Base-by-base conservation (phyloP, 331 rosid genomes). In the Ulmus americana region DNA sequence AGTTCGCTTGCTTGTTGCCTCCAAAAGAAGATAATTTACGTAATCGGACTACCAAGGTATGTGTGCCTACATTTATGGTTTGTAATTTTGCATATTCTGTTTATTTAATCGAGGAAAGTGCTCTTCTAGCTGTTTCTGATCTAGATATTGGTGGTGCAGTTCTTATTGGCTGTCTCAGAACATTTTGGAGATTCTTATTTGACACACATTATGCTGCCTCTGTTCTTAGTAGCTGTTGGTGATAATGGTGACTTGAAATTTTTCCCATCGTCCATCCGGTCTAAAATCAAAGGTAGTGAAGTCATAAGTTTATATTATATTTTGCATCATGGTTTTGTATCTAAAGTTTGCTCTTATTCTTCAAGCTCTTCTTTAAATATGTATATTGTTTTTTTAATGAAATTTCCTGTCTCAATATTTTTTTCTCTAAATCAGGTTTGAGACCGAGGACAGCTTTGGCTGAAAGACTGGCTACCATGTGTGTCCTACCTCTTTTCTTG, bases 1-100 rank as follows among this genome's bases (percentile, higher is more conserved):
- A 84, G 73, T 80, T 94, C 64, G 88, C 91, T 47, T 85, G 95
- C 82, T 77, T 83, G 70, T 81, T 94, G 66, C 94, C 95, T 63
- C 97, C 87, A 39, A 94, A 94, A 79, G 98, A 89, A 79, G 98
- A 94, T 68, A 81, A 75, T 68, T 80, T 94, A 71, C 81, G 97
- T 66, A 87, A 82, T 75, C 86, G 80, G 66, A 81, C 84, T 68
- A 82, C 95, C 43, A 89, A 80, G 95, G 98, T 94, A 56, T 51
- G 55, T 61, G 28, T 73, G 52, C 59, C 51, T 55, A 70, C 59
- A 51, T 57, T 61, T 65, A 48, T 40, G 39, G 52, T 8, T 51
- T 54, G 38, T 55, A 22, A 6, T 35, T 14, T 40, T 43, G 61
- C 16, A 9, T 8, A 20, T 18, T 43, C 40, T 44, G 46, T 50